A percentile compares a stretch with the other conserved stretches of the same genome.
phyloP scores from a whole-genome alignment of 176 grass and related monocot genomes.

The Zea luxurians region DNA sequence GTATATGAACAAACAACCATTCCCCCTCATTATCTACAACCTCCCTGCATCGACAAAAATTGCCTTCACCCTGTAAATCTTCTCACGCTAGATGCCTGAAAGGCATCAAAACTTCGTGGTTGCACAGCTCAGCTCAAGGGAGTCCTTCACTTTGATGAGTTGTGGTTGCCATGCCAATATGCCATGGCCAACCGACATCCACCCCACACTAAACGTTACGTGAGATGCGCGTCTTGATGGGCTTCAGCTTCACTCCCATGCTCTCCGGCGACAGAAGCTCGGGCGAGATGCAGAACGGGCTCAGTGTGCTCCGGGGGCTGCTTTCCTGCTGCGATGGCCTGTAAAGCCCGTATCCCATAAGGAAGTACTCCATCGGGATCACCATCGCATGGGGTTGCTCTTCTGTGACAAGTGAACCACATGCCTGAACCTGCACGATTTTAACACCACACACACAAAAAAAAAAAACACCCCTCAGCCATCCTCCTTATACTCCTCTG shows the following conservation, averaged over 20 bases:
- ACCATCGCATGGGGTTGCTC: constrained; percentile 95
- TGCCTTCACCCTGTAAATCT: constrained; percentile 37
- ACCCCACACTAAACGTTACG: constrained; percentile 42
- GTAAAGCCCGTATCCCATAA: constrained; percentile 83
- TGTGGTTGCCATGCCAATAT: background rate
- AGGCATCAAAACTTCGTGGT: constrained; percentile 43
- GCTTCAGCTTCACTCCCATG: constrained; percentile 98
- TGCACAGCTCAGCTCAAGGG: constrained; percentile 26
- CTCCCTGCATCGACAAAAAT: constrained; percentile 37
- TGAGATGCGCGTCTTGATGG: constrained; percentile 81
- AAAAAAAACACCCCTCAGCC: background rate
- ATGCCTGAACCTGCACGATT: constrained; percentile 81
- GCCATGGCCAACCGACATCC: constrained; percentile 18
- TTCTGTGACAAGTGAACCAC: constrained; percentile 83
- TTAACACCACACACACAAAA: background rate
- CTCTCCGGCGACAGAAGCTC: constrained; percentile 96
- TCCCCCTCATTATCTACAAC: too few relatives aligned
- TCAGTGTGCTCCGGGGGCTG: constrained; percentile 75
- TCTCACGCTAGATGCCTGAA: constrained; percentile 19
- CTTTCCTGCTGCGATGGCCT: constrained; percentile 60
- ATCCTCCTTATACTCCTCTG: background rate
- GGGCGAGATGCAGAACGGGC: constrained; percentile 69
- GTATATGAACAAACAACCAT: constrained; percentile 52
- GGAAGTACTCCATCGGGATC: constrained; percentile 90
- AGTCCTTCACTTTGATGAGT: constrained; percentile 40